Evolutionary conservation across 73 alveolate species (phyloP), one percentile per base, ranked within the genome.

Genomic region (Paramecium pentaurelia): DNA sequence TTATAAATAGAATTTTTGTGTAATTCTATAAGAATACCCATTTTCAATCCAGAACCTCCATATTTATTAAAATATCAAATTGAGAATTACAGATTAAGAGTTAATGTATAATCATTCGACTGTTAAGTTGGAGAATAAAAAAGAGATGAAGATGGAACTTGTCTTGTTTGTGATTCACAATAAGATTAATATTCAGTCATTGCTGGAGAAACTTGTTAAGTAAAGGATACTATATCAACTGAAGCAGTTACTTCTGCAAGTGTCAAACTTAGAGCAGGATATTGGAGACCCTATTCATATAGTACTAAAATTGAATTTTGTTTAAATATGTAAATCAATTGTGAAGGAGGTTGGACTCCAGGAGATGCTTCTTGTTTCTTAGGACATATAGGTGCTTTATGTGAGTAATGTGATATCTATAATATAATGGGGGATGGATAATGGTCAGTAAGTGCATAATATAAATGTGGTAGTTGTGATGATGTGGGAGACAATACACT

Each of bases 371-470:
- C 83, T 1, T 87, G 93, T 6, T n/a, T n/a, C 5, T 32, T 22
- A 18, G 93, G 93, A 3, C 87, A 87, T 47, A 60, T 34, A 18
- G 93, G 93, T 5, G 88, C 93, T 0, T 77, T 87, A 37, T 87
- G 93, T 37, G 93, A 87, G 22, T 87, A 87, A 51, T 87, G 93
- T 34, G 93, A 87, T 87, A 34, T 87, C 8, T 87, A 87, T 38
- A 58, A 77, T 16, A n/a, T 6, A 18, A 22, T 36, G 42, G 83
- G 93, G 27, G 37, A 60, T 10, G 68, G 86, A 34, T 2, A 28
- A 34, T 87, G 71, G 40, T 40, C 86, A 14, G 73, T 77, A 3
- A 68, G 86, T 64, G 88, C 86, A 8, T 40, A 36, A n/a, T 87
- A 59, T 60, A 36, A 87, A 60, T 87, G 93, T 36, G 83, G 86